A percentile compares a stretch with the other conserved stretches of the same genome.
These are phyloP conservation scores for Debaryomycetaceae sp. DNA, from an alignment of 1,139 yeast genomes.

Conservation along the genomic window DNA sequence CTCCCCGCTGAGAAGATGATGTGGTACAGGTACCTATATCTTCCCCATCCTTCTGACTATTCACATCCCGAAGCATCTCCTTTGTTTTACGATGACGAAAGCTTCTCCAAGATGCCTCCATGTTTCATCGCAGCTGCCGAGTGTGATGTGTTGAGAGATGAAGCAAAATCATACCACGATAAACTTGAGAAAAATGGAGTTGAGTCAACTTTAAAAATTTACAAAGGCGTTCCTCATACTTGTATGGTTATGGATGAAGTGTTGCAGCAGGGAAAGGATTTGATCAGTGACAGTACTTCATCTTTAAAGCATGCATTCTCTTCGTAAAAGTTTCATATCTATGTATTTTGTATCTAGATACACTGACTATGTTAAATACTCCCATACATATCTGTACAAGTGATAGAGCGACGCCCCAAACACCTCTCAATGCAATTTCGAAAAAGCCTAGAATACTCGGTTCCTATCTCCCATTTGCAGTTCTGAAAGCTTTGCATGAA, in stretches of 20 bases:
- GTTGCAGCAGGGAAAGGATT: slow-evolving; percentile 34
- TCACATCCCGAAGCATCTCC: slow-evolving; percentile 45
- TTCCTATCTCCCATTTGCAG: slow-evolving; percentile 54
- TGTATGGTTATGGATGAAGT: slow-evolving; percentile 48
- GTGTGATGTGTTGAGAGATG: slow-evolving; percentile 45
- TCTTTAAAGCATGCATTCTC: slow-evolving; percentile 23
- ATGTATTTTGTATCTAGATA: slow-evolving; percentile 14
- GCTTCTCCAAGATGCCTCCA: slow-evolving; percentile 39
- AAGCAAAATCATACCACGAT: slow-evolving; percentile 40
- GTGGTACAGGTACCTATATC: slow-evolving; percentile 45
- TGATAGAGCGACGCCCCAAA: slow-evolving; percentile 41
- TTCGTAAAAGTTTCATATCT: slow-evolving; percentile 3
- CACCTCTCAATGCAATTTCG: slow-evolving; percentile 51
- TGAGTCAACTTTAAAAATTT: slow-evolving; percentile 27
- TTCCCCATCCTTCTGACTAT: slow-evolving; percentile 33
- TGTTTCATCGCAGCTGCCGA: slow-evolving; percentile 42
- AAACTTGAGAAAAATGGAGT: slow-evolving; percentile 40
- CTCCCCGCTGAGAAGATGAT: slow-evolving; percentile 48
- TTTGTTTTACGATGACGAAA: slow-evolving; percentile 36
- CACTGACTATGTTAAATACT: slow-evolving; percentile 20
- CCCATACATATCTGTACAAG: slow-evolving; percentile 48
- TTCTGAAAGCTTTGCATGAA: slow-evolving; percentile 35
- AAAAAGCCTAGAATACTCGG: slow-evolving; percentile 50
- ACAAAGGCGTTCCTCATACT: slow-evolving; percentile 46
- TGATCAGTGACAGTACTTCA: slow-evolving; percentile 28